A percentile compares a stretch with the other conserved stretches of the same genome.
phyloP scores from a whole-genome alignment of 164 flowering plant species.

The Amborella trichopoda region DNA sequence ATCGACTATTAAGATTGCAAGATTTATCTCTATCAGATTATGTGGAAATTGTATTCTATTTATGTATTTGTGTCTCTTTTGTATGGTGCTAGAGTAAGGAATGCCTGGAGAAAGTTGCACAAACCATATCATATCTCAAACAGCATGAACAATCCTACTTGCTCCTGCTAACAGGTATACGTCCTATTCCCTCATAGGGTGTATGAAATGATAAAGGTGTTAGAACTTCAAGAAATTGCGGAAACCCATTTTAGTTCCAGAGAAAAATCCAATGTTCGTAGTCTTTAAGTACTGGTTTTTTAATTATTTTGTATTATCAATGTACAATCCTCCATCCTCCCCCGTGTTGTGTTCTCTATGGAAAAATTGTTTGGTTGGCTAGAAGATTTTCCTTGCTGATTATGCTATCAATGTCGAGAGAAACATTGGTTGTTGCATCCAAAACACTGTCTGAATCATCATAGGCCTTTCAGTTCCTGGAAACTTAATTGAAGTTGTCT shows the following conservation, averaged over 20 bases:
- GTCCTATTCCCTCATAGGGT: background rate
- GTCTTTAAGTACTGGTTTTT: no score
- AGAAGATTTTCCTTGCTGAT: no score
- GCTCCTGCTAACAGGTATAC: slow-evolving; percentile 77
- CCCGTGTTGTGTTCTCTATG: no score
- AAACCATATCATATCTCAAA: slow-evolving; percentile 57
- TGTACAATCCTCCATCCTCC: no score
- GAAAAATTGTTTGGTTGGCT: no score
- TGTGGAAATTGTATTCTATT: background rate
- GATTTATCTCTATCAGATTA: background rate
- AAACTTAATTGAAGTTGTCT: no score
- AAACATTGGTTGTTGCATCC: no score
- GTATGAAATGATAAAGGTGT: background rate
- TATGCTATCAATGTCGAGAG: no score
- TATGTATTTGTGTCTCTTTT: background rate
- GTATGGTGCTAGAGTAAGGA: slow-evolving; percentile 64
- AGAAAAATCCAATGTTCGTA: background rate
- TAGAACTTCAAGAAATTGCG: background rate
- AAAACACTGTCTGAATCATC: no score
- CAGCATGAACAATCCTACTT: slow-evolving; percentile 34
- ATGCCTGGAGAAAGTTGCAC: slow-evolving; percentile 78
- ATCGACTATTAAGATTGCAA: background rate
- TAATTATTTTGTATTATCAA: no score
- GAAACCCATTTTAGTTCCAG: background rate
- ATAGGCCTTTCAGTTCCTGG: no score